phyloP scores from a whole-genome alignment of 768 basidiomycete genomes.

The Kwoniella sp. region DNA sequence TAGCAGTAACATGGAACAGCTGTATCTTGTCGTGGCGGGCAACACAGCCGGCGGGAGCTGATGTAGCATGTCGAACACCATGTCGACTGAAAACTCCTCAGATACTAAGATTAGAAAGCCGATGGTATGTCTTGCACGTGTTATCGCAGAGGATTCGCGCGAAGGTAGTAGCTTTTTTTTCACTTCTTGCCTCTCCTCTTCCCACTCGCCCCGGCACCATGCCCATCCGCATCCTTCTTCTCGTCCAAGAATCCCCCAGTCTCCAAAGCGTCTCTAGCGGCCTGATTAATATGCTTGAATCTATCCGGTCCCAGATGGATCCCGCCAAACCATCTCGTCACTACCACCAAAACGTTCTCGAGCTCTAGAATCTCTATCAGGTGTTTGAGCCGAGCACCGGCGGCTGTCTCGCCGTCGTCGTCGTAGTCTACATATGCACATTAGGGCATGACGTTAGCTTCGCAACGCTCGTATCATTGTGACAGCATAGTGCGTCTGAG shows the following conservation, averaged over 20 bases:
- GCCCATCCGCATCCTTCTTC: slow-evolving; percentile 58
- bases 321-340: slow-evolving; percentile 92
- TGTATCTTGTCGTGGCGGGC: too few relatives aligned
- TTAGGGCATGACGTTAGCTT: slow-evolving; percentile 67
- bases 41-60: too few relatives aligned
- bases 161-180: slow-evolving; percentile 10
- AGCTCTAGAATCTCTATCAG: slow-evolving; percentile 80
- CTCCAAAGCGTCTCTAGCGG: slow-evolving; percentile 87
- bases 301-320: slow-evolving; percentile 81
- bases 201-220: slow-evolving; percentile 59
- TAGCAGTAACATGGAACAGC: too few relatives aligned
- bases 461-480: too few relatives aligned
- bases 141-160: too few relatives aligned
- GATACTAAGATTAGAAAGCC: too few relatives aligned
- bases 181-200: slow-evolving; percentile 30
- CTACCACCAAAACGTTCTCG: slow-evolving; percentile 77
- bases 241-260: slow-evolving; percentile 81
- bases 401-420: slow-evolving; percentile 91
- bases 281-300: slow-evolving; percentile 85
- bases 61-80: too few relatives aligned
- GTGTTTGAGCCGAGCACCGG: slow-evolving; percentile 86
- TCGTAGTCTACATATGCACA: slow-evolving; percentile 70
- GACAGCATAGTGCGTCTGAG: slow-evolving; percentile 75
- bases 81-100: too few relatives aligned
- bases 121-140: too few relatives aligned